These are phyloP conservation scores for Solanum pennellii DNA, from an alignment of 257 asterid species.

Conservation along the genomic window DNA sequence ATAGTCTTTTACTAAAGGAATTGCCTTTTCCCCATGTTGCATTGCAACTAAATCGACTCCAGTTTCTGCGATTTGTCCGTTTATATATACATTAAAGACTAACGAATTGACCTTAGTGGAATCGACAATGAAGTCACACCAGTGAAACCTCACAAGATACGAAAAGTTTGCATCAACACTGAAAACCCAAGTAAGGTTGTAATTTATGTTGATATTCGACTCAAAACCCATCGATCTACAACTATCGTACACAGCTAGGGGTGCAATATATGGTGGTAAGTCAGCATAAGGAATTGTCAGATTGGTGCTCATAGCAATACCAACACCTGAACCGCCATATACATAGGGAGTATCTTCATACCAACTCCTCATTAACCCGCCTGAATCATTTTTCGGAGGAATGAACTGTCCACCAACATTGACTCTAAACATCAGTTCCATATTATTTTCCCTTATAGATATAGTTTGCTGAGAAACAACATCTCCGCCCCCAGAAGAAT, in stretches of 20 bases:
- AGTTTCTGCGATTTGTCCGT: slow-evolving; percentile 44
- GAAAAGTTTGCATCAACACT: slow-evolving; percentile 60
- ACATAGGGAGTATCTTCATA: slow-evolving; percentile 67
- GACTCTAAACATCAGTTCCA: slow-evolving; percentile 60
- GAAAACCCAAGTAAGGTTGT: slow-evolving; percentile 72
- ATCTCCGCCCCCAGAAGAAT: slow-evolving; percentile 1
- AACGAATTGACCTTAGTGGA: slow-evolving; percentile 45
- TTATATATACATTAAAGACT: slow-evolving; percentile 47
- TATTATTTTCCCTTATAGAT: slow-evolving; percentile 19
- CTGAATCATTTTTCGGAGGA: slow-evolving; percentile 49
- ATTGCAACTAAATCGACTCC: slow-evolving; percentile 29
- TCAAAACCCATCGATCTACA: slow-evolving; percentile 60
- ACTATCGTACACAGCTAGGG: slow-evolving; percentile 42
- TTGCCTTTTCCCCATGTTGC: slow-evolving; percentile 8
- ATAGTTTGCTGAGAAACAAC: slow-evolving; percentile 11
- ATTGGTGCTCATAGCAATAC: slow-evolving; percentile 27
- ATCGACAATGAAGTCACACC: slow-evolving; percentile 57
- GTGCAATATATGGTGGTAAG: slow-evolving; percentile 44
- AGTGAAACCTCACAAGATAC: slow-evolving; percentile 72
- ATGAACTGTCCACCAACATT: slow-evolving; percentile 73
- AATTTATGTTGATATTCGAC: slow-evolving; percentile 20
- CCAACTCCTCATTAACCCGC: slow-evolving; percentile 75
- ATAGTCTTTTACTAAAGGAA: slow-evolving; percentile 47
- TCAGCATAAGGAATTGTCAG: slow-evolving; percentile 18
- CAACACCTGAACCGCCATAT: slow-evolving; percentile 23